Evolutionary conservation across 192 early-diverging fungal genomes (phyloP), one percentile per base, ranked within the genome.

Genomic region (Martensiomyces pterosporus): DNA sequence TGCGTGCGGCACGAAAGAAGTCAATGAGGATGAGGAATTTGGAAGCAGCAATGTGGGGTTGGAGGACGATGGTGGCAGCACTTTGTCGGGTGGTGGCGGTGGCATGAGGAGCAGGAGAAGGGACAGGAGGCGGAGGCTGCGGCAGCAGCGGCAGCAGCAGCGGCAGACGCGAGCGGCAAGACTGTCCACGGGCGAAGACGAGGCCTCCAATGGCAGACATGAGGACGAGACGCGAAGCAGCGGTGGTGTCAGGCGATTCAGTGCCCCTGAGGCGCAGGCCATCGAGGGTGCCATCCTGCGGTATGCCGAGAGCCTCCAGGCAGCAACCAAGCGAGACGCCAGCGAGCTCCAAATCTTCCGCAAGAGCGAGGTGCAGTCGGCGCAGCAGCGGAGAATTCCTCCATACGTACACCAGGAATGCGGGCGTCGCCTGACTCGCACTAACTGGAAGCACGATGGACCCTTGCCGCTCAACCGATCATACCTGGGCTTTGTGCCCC

Each of bases 231-330:
- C 3, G 35, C 38, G 25, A 38, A 19, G 4, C 24, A 35, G 4
- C 19, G 44, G 22, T n/a, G n/a, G n/a, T n/a, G n/a, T n/a, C n/a
- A n/a, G n/a, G n/a, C n/a, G n/a, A n/a, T 61, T 57, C 39, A 27
- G 37, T 24, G 41, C 16, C 0, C 29, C 40, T 1, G 60, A 63
- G 40, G 47, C 60, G 13, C 42, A 22, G 18, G 25, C 25, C 0
- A 49, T 60, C 16, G 68, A 72, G 37, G 34, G 38, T 4, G 42
- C 43, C 7, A 37, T 72, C 3, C 18, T 72, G 53, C 52, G 61
- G 19, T 72, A 72, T 37, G 61, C 61, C 4, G 68, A 64, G 36
- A 60, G 61, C 19, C 45, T 72, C 19, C 57, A 54, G 22, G 57
- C 68, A 13, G 53, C 68, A 1, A 56, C 55, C 0, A 33, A 22